Base-by-base conservation (phyloP, 2,329 filamentous ascomycete species). In the Trichoderma aggressivum region DNA sequence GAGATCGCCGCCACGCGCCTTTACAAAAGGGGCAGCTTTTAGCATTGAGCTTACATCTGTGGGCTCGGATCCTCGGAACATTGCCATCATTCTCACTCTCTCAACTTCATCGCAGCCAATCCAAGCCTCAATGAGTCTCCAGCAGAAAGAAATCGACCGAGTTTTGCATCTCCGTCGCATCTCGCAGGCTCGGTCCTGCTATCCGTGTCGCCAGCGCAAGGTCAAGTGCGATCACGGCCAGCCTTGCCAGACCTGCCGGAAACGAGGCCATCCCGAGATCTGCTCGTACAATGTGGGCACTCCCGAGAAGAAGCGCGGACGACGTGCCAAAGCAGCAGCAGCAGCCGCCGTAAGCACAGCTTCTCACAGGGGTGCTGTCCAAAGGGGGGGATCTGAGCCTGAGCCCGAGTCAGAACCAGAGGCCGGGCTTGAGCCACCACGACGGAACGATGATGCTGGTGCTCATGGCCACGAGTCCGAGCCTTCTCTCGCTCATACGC, bases 181-280 rank as follows among this genome's bases (percentile, higher is more conserved):
- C 4, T 58, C 61, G 11, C 69, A 70, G 61, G 60, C 53, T 16
- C 47, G 62, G 26, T 70, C 69, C 16, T 70, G 69, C 32, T 70
- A 70, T 59, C 69, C 69, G 14, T 70, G 69, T 16, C 69, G 69
- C 30, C 69, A 70, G 50, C 69, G 69, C 47, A 70, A 70, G 8
- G 69, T 70, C 12, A 70, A 70, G 30, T 70, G 69, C 53, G 61
- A 70, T 26, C 69, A 70, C 14, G 53, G 62, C 26, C 69, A 70
- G 26, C 69, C 69, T 0, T 70, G 69, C 34, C 69, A 43, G 32
- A 70, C 69, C 3, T 70, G 69, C 14, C 69, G 66, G 69, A 70
- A 66, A 47, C 61, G 69, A 55, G 61, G 61, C 11, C 69, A 70
- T 64, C 69, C 69, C 11, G 50, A 70, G 32, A 70, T 70, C 8